Evolutionary conservation across 352 stramenopile species (phyloP), one percentile per base, ranked within the genome.

Genomic region (Achlya hypogyna): DNA sequence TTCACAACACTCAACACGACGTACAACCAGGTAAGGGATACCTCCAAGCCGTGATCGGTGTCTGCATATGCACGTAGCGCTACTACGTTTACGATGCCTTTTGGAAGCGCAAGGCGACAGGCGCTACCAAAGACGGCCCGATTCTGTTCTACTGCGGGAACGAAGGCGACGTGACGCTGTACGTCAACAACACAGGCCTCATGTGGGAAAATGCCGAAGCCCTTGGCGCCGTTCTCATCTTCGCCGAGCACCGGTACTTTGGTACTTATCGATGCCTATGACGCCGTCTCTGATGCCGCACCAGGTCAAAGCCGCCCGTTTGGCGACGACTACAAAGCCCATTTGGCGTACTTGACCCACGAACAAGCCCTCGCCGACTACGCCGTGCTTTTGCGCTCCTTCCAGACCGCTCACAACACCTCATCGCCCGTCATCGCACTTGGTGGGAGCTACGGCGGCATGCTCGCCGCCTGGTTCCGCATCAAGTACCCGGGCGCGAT

Each of bases 221-320:
- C 14, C 96, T 98, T 60, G 79, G 87, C 32, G 93, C 95, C 5
- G 74, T 95, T 4, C 68, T 98, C 6, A 91, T 98, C 16, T 99
- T 98, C 78, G 93, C 89, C 0, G 96, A 99, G 73, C 96, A 99
- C 75, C 88, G 96, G 0, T 99, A 98, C 76, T 98, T 98, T 74
- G 96, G 52, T 70, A 31, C 51, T 18, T 29, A 14, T 9, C n/a
- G 10, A 53, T 16, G 29, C 4, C n/a, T 31, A 23, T 10, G 20
- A 10, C 1, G 8, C 31, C 2, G 1, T 34, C 27, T 38, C 52
- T 12, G 8, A 58, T 22, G 23, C 10, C 0, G 52, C 53, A 23
- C 23, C 27, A 65, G 52, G 95, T 51, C 74, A 91, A 64, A 95
- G 84, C 51, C 71, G 95, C 16, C 92, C 91, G n/a, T 95, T 96